A percentile compares a stretch with the other conserved stretches of the same genome.
phyloP scores from a whole-genome alignment of 2,329 filamentous ascomycete species.

The Colletotrichum incanum region DNA sequence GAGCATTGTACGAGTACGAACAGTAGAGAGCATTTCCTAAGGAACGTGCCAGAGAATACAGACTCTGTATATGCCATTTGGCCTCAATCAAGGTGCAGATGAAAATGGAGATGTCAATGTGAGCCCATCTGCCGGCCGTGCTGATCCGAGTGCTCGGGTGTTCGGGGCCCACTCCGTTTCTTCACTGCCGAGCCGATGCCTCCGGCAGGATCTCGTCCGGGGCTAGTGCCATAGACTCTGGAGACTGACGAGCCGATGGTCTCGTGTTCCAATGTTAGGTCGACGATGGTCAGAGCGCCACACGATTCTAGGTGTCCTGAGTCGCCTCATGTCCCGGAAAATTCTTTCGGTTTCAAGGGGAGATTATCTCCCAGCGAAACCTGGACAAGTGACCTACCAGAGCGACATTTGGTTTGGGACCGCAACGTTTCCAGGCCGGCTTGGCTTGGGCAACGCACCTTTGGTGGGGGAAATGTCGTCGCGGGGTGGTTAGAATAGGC shows the following conservation, averaged over 20 bases:
- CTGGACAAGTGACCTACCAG: neutral
- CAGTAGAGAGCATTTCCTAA: constrained; percentile 39
- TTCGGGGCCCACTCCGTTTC: constrained; percentile 12
- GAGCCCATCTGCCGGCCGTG: neutral
- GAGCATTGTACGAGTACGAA: constrained; percentile 41
- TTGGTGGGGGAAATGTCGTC: neutral
- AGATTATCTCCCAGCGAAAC: constrained; percentile 21
- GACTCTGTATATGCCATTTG: constrained; percentile 23
- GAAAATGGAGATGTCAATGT: neutral
- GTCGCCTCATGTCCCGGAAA: constrained; percentile 27
- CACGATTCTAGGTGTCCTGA: constrained; percentile 22
- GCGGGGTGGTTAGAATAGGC: constrained; percentile 8
- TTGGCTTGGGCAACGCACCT: neutral
- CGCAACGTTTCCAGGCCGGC: neutral
- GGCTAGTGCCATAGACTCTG: neutral
- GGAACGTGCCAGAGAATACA: constrained; percentile 33
- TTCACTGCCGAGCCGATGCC: constrained; percentile 26
- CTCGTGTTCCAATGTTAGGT: neutral
- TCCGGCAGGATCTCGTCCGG: constrained; percentile 4
- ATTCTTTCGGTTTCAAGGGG: constrained; percentile 40
- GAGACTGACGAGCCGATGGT: neutral
- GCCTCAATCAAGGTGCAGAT: neutral
- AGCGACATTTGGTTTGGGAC: neutral
- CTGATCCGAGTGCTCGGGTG: constrained; percentile 9
- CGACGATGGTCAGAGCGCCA: constrained; percentile 15